phyloP scores from a whole-genome alignment of 2,329 filamentous ascomycete species.

The Epichloe festucae region DNA sequence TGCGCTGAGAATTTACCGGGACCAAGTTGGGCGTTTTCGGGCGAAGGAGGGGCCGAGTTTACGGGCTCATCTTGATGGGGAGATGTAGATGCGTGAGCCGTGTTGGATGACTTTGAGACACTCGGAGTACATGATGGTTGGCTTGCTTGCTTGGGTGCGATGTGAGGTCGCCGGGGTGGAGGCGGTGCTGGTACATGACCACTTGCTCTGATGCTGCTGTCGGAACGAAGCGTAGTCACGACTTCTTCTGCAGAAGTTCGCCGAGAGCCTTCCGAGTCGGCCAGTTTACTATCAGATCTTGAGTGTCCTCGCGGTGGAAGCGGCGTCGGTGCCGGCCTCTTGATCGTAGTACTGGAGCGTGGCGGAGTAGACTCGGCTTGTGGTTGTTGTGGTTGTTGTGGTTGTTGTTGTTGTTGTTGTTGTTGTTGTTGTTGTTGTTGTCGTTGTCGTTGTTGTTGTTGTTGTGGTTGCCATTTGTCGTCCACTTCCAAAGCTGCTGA shows the following conservation, averaged over 20 bases:
- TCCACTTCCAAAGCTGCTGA: constrained; percentile 19
- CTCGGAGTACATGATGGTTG: constrained; percentile 10
- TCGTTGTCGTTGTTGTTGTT: background rate
- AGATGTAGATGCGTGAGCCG: constrained; percentile 7
- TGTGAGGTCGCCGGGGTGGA: constrained; percentile 37
- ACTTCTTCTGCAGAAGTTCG: constrained; percentile 39
- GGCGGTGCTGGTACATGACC: constrained; percentile 37
- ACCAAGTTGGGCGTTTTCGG: constrained; percentile 5
- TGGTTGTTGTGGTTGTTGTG: background rate
- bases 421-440: background rate
- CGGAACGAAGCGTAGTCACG: constrained; percentile 26
- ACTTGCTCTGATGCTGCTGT: constrained; percentile 29
- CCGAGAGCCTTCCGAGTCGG: constrained; percentile 26
- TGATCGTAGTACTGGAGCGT: constrained; percentile 18
- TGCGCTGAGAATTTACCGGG: constrained; percentile 20
- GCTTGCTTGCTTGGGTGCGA: constrained; percentile 20
- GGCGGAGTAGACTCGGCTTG: background rate
- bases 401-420: too few species aligned
- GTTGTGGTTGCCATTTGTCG: background rate
- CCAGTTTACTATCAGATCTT: constrained; percentile 30
- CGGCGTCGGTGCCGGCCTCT: constrained; percentile 35
- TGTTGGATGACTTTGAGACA: constrained; percentile 5
- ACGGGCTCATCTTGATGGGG: background rate
- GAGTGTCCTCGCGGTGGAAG: constrained; percentile 36
- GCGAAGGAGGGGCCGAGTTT: background rate